Evolutionary conservation across 306 rosid genomes (phyloP), one percentile per base, ranked within the genome.

Genomic region (Inga laurina): DNA sequence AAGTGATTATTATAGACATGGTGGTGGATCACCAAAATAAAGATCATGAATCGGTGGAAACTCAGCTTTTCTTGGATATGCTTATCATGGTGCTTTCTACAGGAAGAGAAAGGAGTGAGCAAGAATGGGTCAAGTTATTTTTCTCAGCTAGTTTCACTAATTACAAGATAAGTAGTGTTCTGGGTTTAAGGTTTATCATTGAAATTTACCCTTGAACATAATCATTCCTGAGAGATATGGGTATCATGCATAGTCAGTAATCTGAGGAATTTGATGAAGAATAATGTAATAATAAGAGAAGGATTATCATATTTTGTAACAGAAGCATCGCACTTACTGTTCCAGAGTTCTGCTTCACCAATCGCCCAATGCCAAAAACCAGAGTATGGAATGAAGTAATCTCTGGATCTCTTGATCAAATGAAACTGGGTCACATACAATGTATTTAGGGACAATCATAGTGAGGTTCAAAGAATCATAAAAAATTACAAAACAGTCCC

Each of bases 121-220:
- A 49, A 49, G 54, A 49, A 49, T 49, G 54, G 54, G 54, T 16
- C 54, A 49, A 49, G 19, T 49, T 49, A 49, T 49, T 49, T 49
- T 49, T 49, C 19, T 49, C 54, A 14, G 54, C 54, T 14, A 19
- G 54, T 49, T 49, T 49, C 54, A 49, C 54, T 10, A 14, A 49
- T 3, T 49, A 49, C 19, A 49, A 49, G 54, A 70, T 70, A 41
- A 70, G 10, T 22, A 32, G 34, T 10, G 75, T n/a, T 43, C 13
- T 70, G 75, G 75, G 52, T 43, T n/a, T 70, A 19, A 70, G 75
- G 34, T 41, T 35, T n/a, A n/a, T 70, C 51, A 70, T 41, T 39
- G 52, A 41, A 21, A 41, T 70, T 10, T 43, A 32, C 16, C 43
- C 43, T 21, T 52, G 7, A 18, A 52, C n/a, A 6, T 3, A 21